phyloP scores from a whole-genome alignment of 2,329 filamentous ascomycete genomes.

The Fusarium torulosum region DNA sequence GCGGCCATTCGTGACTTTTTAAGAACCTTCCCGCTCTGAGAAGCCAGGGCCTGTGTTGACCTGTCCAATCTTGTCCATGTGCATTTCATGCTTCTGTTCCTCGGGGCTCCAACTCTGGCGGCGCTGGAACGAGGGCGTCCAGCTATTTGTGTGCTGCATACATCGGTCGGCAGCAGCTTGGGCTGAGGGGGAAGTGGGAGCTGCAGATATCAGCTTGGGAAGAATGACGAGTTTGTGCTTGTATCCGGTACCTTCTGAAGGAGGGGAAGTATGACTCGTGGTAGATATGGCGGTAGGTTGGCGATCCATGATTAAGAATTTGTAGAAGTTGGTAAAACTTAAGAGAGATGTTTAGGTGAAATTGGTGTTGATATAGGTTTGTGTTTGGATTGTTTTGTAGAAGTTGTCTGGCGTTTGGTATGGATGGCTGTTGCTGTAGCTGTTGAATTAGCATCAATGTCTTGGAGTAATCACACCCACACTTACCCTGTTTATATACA shows the following conservation, averaged over 20 bases:
- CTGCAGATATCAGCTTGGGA: constrained; percentile 28
- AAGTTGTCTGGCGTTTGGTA: constrained; percentile 9
- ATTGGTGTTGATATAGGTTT: constrained; percentile 2
- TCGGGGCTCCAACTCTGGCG: constrained; percentile 67
- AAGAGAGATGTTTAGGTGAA: not conserved
- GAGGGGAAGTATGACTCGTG: constrained; percentile 19
- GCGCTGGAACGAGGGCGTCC: constrained; percentile 60
- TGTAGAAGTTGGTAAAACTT: not conserved
- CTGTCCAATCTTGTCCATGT: constrained; percentile 59
- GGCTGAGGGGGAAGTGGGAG: constrained; percentile 31
- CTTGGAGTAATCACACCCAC: not conserved
- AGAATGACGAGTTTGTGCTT: not conserved
- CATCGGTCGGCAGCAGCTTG: constrained; percentile 51
- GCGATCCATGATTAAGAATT: constrained; percentile 27
- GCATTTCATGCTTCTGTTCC: constrained; percentile 65
- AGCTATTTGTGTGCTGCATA: constrained; percentile 54
- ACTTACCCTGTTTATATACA: not conserved
- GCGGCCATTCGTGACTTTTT: not conserved
- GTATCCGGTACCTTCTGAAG: constrained; percentile 21
- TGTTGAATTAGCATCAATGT: constrained; percentile 10
- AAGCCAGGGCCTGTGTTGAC: constrained; percentile 58
- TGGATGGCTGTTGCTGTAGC: constrained; percentile 18
- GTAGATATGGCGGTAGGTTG: constrained; percentile 37
- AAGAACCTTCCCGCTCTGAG: constrained; percentile 52
- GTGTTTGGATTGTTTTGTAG: not conserved